Conservation (phyloP, 1,284 basidiomycete genomes). For the Leccinum pallidistipes region DNA sequence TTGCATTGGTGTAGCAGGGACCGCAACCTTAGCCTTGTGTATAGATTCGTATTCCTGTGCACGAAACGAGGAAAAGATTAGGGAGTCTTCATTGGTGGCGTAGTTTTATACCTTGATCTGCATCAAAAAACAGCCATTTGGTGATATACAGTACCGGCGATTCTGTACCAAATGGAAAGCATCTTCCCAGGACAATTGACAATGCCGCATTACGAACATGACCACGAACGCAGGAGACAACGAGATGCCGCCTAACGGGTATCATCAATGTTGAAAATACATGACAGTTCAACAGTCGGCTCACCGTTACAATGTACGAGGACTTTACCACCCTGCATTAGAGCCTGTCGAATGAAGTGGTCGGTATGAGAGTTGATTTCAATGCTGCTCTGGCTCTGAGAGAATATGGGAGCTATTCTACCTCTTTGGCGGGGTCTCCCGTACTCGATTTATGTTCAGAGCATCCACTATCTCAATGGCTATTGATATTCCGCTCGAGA, state of each 20-base stretch:
- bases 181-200: conserved; percentile 79
- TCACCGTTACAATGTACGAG: conserved; percentile 90
- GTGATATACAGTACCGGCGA: conserved; percentile 86
- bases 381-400: too few relatives aligned
- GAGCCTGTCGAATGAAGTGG: conserved; percentile 76
- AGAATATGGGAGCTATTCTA: too few relatives aligned
- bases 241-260: conserved; percentile 75
- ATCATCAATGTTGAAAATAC: background rate
- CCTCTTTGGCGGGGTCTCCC: too few relatives aligned
- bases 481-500: too few relatives aligned
- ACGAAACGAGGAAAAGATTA: conserved; percentile 3
- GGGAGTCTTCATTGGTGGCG: background rate
- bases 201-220: conserved; percentile 89
- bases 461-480: too few relatives aligned
- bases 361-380: too few relatives aligned
- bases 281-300: conserved; percentile 20
- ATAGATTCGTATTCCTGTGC: conserved; percentile 87
- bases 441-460: too few relatives aligned
- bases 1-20: conserved; percentile 46
- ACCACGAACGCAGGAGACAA: conserved; percentile 87
- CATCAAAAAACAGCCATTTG: conserved; percentile 82
- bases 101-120: conserved; percentile 72
- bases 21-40: conserved; percentile 71
- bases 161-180: conserved; percentile 86
- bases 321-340: conserved; percentile 69